Base-by-base conservation (phyloP, 2,329 filamentous ascomycete species). In the Emmonsiellopsis sp. region DNA sequence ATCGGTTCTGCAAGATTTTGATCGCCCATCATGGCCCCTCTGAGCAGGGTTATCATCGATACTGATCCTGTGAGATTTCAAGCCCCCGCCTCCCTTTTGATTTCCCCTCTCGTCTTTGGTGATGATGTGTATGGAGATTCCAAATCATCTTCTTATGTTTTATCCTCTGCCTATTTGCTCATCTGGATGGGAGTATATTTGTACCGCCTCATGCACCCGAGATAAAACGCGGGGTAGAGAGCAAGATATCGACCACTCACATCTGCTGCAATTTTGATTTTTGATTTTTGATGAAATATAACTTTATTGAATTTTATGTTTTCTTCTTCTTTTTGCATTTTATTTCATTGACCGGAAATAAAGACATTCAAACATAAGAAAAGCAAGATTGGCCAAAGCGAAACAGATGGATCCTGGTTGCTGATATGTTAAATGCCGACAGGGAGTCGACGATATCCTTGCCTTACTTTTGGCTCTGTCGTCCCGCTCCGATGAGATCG, bases 381-480 rank as follows among this genome's bases (percentile, higher is more conserved):
- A 26, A 26, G 20, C 20, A 26, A 26, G 20, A 26, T 26, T 26
- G 20, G 3, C 20, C 20, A 26, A 26, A 26, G 20, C 20, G 20
- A 26, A 26, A 3, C 20, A 26, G 20, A 26, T 26, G 20, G 20
- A 26, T 26, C 20, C 20, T 26, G 20, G 20, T 26, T 26, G 3
- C 20, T 26, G 5, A 26, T 26, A 26, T 26, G 20, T 26, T 26
- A 26, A 26, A 49, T 38, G 46, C 46, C 13, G 7, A 16, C 35
- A 75, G 73, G 90, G 92, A 58, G 86, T 93, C 61, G 93, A 98
- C 73, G 93, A 98, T 78, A 79, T 93, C 52, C 78, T 97, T 57
- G 92, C 90, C 45, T 80, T 97, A 69, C 78, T 98, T 35, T 78
- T 97, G 50, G 91, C 93, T 3, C 81, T 97, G 56, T 86, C 89